Evolutionary conservation across 352 stramenopile genomes (phyloP).

Genomic region (Achlya hypogyna): DNA sequence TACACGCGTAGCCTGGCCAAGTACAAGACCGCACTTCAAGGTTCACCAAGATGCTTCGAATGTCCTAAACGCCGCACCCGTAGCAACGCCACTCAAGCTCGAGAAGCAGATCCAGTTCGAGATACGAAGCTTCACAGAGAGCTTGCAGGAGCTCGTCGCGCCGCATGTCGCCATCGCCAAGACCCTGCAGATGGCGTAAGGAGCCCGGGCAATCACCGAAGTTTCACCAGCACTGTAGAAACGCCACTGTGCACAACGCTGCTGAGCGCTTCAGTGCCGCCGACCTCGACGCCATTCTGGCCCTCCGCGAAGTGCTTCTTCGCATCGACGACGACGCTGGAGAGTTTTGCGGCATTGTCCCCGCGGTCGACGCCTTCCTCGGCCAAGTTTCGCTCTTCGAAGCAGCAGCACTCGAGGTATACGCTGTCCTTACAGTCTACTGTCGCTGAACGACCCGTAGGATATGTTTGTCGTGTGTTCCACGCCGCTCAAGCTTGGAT

Average conservation of each 20-base stretch:
- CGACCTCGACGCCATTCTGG: background rate
- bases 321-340: background rate
- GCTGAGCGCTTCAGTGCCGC: background rate
- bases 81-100: slow-evolving; percentile 7
- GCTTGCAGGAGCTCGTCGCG: background rate
- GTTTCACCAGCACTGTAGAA: background rate
- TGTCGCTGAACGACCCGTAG: background rate
- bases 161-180: background rate
- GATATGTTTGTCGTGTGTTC: slow-evolving; percentile 10
- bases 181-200: background rate
- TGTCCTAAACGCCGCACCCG: background rate
- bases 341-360: slow-evolving; percentile 4
- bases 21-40: slow-evolving; percentile 10
- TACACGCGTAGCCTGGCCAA: slow-evolving; percentile 6
- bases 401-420: background rate
- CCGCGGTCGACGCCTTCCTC: background rate
- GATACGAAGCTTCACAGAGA: slow-evolving; percentile 5
- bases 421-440: background rate
- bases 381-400: background rate
- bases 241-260: background rate
- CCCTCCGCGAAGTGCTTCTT: background rate
- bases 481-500: slow-evolving; percentile 5
- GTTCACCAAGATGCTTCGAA: background rate
- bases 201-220: background rate
- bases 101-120: slow-evolving; percentile 15